Base-by-base conservation (phyloP, 2,329 filamentous ascomycete genomes). In the Hysterium pulicare region DNA sequence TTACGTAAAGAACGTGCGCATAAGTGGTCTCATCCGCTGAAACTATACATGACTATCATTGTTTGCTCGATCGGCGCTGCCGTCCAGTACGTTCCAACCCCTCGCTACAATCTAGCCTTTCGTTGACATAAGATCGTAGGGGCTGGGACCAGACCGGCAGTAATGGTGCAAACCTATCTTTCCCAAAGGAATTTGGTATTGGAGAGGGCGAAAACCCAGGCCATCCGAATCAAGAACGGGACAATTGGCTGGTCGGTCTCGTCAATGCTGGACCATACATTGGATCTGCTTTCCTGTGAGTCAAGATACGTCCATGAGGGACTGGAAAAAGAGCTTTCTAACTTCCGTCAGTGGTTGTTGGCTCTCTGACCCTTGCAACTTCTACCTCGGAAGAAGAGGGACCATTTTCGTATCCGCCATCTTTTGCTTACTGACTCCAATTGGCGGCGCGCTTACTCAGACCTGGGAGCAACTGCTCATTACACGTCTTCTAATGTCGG, bases 41-140 rank as follows among this genome's bases (percentile, higher is more conserved):
- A 74, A 16, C 71, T 87, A 2, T 82, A 81, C 62, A 69, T 83
- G 45, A 85, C 83, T 33, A 82, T 87, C 48, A 68, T 79, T 10
- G 77, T 79, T 17, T 84, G 81, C 62, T 85, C 82, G 17, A 79
- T 86, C 42, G 82, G 80, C 37, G 82, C 83, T 7, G 81, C 81
- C 13, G 79, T 85, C 16, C 61, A 68, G 17, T 40, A 40, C 9
- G 36, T 24, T 4, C 9, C 24, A 7, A 7, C 24, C 21, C 11
- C 41, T 63, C 51, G 0, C 70, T 71, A 42, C 72, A 36, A 13
- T 8, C 15, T 6, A 44, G 35, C 4, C 23, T 26, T 20, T 48
- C 40, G 7, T 30, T 44, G 20, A 30, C 15, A n/a, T 52, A 31
- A 44, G 35, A 22, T 44, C 45, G 43, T 16, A 41, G 35, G 44